Base-by-base conservation (phyloP, 192 early-diverging fungal species). In the Entomortierella beljakovae region DNA sequence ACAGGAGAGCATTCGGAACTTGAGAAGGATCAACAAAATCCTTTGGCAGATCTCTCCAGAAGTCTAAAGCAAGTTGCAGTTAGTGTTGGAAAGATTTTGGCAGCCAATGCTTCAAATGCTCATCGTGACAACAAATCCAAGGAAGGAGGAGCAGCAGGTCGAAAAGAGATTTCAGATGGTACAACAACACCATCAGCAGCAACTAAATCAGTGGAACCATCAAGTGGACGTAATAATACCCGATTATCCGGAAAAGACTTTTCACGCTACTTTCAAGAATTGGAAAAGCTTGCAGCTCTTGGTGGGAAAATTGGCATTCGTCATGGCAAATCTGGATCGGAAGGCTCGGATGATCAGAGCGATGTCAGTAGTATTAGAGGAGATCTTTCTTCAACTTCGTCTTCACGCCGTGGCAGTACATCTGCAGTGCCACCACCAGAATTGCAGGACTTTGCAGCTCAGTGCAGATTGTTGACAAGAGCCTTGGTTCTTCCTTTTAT, bases 401-500 rank as follows among this genome's bases (percentile, higher is more conserved):
- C 64, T 32, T 52, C 57, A 7, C 62, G 66, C 0, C 42, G 74
- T n/a, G 70, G 50, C 13, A 82, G 69, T 51, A 48, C 61, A 16
- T 58, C 68, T 38, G 58, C 33, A 1, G 54, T 48, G n/a, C n/a
- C n/a, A 25, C 62, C 77, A 25, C 71, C 82, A 32, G 77, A 80
- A 31, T 51, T 83, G 37, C 77, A 83, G 37, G 76, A 83, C 54
- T 83, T 83, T 63, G 68, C 82, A 28, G 71, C 77, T 34, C 82
- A 83, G 50, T 83, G 82, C 33, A 66, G 82, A 33, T 40, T 83
- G 43, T 32, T 83, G 55, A 83, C 82, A 2, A 34, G 71, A 55
- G 82, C 82, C 18, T 46, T 83, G 15, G 73, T 83, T 18, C 68
- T 83, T 32, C 82, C 82, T 11, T 83, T 83, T 57, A 64, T 83